Percentiles rank a stretch among this genome's conserved stretches.
Conservation (phyloP, 2,329 filamentous ascomycete genomes). For the Aureobasidium sp. region DNA sequence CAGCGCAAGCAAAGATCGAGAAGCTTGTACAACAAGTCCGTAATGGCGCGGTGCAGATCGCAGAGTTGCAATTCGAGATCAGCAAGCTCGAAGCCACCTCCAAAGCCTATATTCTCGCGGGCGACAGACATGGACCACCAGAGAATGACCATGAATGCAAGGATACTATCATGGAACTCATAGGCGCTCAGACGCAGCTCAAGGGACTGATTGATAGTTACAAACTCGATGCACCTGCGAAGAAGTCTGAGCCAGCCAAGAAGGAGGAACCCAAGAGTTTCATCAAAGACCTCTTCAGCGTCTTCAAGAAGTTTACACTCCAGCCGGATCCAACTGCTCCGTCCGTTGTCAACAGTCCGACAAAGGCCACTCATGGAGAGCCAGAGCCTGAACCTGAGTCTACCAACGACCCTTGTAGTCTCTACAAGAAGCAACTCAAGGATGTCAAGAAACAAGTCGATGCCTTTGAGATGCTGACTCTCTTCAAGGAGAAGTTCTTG, state of each 20-base stretch:
- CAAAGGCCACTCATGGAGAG: not conserved
- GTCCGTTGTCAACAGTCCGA: not conserved
- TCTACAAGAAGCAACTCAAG: slow-evolving; percentile 1
- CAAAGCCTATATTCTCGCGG: not conserved
- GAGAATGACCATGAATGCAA: not conserved
- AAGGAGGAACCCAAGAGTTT: not conserved
- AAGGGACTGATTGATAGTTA: not conserved
- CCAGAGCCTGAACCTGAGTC: not conserved
- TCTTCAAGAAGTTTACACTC: not conserved
- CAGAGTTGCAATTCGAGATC: not conserved
- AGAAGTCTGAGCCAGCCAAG: not conserved
- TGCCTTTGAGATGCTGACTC: not conserved
- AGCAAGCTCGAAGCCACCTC: not conserved
- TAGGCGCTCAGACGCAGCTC: not conserved
- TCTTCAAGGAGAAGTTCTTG: not conserved
- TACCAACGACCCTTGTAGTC: not conserved
- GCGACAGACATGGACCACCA: not conserved
- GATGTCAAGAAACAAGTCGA: not conserved
- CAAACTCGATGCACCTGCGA: not conserved
- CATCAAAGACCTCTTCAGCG: not conserved
- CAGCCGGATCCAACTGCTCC: not conserved
- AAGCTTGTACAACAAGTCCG: not conserved
- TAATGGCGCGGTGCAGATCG: not conserved
- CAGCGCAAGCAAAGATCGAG: not conserved
- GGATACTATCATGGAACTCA: not conserved